Base-by-base conservation (phyloP, 148 eudicot species). In the Tetragonia tetragonoides region DNA sequence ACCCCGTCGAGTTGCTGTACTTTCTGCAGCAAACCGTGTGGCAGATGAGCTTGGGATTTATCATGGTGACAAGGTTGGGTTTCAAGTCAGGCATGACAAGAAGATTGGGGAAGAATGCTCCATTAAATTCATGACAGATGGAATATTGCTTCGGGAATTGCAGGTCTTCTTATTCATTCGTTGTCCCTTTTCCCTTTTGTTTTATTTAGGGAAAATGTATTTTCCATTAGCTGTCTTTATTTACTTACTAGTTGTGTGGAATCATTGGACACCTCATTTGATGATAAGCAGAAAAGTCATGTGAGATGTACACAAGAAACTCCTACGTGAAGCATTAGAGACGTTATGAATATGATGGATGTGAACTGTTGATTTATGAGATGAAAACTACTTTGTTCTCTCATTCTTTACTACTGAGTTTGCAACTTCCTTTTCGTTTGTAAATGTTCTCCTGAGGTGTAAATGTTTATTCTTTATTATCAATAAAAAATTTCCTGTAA, bases 91-190 rank as follows among this genome's bases (percentile, higher is more conserved):
- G 83, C 89, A 93, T 91, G 97, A 95, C 88, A 86, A 81, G 73
- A 84, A 83, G 79, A 79, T 90, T 79, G 95, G 95, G 62, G 86
- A 91, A 76, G 87, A 75, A 66, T 86, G 92, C 85, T 81, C 92
- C 60, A 95, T 95, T 81, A 95, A 95, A 87, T 90, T 93, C 78
- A 95, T 95, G 99, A 95, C 97, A 80, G 99, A 95, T 79, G 99
- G 99, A 72, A 95, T 95, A 73, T 88, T 95, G 75, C 91, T 95
- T 53, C 90, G 99, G 66, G 99, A 93, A 88, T 79, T 95, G 79
- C 97, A 95, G 99, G 99, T 95, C 41, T 21, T 70, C 44, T 16
- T 41, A n/a, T n/a, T n/a, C n/a, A n/a, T n/a, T 41, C 62, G 40
- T 21, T 16, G 54, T 17, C 20, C n/a, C 38, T 67, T 18, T 46